These are phyloP conservation scores for Leishmania braziliensis DNA, from an alignment of 208 protist species.

Conservation along the genomic window DNA sequence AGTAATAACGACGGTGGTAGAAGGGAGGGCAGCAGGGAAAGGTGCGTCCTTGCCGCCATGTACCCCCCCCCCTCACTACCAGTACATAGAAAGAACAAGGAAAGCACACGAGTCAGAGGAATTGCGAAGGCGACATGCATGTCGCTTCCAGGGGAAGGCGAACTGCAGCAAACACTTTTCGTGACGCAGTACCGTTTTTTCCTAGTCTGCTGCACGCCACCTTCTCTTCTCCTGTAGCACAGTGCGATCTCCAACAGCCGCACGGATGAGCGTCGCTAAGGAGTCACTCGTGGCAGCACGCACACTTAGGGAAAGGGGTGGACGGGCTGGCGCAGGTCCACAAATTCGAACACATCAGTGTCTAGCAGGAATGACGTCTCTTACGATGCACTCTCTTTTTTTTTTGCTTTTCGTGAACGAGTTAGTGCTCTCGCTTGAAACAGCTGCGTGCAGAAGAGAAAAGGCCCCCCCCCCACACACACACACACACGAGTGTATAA, in stretches of 20 bases:
- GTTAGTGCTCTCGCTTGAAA: too few species aligned
- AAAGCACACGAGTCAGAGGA: not conserved
- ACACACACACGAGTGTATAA: too few species aligned
- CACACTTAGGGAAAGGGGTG: not conserved
- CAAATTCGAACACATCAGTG: not conserved
- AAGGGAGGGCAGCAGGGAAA: not conserved
- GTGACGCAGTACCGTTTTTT: not conserved
- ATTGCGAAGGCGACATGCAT: not conserved
- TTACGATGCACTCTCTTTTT: not conserved
- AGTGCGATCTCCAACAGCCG: not conserved
- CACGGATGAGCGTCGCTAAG: not conserved
- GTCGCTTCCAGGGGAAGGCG: too few species aligned
- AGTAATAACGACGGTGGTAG: not conserved
- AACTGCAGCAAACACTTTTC: not conserved
- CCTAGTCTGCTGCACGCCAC: not conserved
- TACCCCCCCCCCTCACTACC: too few species aligned
- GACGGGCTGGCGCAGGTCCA: not conserved
- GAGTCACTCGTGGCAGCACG: not conserved
- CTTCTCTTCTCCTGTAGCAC: not conserved
- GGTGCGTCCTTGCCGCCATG: not conserved
- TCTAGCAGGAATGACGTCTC: not conserved
- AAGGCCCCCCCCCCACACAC: too few species aligned
- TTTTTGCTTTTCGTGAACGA: too few species aligned
- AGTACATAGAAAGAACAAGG: not conserved
- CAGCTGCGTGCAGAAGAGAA: too few species aligned